Evolutionary conservation across 371 early-diverging fungal genomes (phyloP), one percentile per base, ranked within the genome.

Genomic region (Coemansia sp.): DNA sequence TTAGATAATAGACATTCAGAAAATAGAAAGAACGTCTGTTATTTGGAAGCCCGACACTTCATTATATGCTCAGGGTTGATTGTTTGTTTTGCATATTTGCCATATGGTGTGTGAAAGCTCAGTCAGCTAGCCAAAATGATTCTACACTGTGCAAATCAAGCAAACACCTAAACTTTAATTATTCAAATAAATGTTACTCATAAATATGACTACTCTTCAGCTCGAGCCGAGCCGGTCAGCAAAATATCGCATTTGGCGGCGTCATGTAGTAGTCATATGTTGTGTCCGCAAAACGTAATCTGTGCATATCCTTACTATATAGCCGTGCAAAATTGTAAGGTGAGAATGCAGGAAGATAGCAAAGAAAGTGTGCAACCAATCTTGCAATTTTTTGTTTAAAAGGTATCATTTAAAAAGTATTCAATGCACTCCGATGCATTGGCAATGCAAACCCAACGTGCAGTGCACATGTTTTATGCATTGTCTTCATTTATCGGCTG

Each of bases 361-460:
- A 16, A n/a, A 7, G 8, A 48, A 18, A 16, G 10, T n/a, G 47
- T 47, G 47, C 50, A 21, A 8, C 50, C 50, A 48, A 48, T 48
- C 21, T 48, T 48, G n/a, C 50, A 18, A 48, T 18, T 48, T 48
- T 8, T 48, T 48, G n/a, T 22, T 48, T 8, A 48, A 48, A 48
- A 8, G n/a, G 16, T 13, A n/a, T 48, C 21, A 22, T 18, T n/a
- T n/a, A 21, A 48, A 48, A 48, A 22, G 50, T 18, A 34, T 34
- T 29, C 18, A 10, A 34, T 16, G 8, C 56, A 56, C 37, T 13
- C 10, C 10, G n/a, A 14, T n/a, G 56, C 56, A 56, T 37, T 56
- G 56, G 18, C 56, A 34, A 56, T 56, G 56, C 56, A 21, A 13
- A 21, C 10, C 37, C 18, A 34, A n/a, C 56, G 34, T 31, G n/a